These are phyloP conservation scores for Dothideomycetes sp. DNA, from an alignment of 2,329 filamentous ascomycete genomes.

Conservation along the genomic window DNA sequence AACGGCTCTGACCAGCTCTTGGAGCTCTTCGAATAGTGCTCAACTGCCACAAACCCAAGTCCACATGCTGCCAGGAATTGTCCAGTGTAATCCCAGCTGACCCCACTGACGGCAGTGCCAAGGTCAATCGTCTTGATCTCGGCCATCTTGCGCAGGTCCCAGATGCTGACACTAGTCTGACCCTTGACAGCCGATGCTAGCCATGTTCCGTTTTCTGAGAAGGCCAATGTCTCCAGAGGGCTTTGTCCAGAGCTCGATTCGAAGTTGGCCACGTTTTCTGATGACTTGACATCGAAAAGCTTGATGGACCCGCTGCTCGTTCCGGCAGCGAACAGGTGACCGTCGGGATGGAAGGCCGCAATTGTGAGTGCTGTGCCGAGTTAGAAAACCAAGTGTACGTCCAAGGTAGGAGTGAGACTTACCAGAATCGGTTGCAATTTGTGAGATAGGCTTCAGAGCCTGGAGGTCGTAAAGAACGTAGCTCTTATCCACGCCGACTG, in stretches of 20 bases:
- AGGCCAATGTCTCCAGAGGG: constrained; percentile 66
- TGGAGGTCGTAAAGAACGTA: constrained; percentile 80
- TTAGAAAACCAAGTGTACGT: no score
- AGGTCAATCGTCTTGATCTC: constrained; percentile 78
- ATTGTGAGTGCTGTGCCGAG: constrained; percentile 55
- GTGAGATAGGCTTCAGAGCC: constrained; percentile 58
- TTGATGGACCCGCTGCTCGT: constrained; percentile 73
- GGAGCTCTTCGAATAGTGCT: constrained; percentile 76
- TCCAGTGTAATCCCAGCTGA: constrained; percentile 90
- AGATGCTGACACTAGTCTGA: constrained; percentile 72
- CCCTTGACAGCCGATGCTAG: constrained; percentile 73
- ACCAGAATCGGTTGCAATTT: constrained; percentile 74
- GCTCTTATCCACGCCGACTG: constrained; percentile 84
- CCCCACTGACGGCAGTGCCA: constrained; percentile 63
- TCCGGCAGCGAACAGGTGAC: constrained; percentile 83
- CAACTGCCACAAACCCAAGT: constrained; percentile 70
- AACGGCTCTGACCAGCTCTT: constrained; percentile 88
- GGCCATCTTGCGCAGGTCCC: constrained; percentile 81
- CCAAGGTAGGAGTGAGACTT: constrained; percentile 41
- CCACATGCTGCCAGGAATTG: constrained; percentile 84
- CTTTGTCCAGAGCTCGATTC: constrained; percentile 37
- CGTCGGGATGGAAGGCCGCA: constrained; percentile 88
- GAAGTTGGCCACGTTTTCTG: constrained; percentile 68
- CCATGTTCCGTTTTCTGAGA: constrained; percentile 97
- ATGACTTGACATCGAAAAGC: constrained; percentile 77